phyloP scores from a whole-genome alignment of 768 basidiomycete species.

The Leccinellum luteum region DNA sequence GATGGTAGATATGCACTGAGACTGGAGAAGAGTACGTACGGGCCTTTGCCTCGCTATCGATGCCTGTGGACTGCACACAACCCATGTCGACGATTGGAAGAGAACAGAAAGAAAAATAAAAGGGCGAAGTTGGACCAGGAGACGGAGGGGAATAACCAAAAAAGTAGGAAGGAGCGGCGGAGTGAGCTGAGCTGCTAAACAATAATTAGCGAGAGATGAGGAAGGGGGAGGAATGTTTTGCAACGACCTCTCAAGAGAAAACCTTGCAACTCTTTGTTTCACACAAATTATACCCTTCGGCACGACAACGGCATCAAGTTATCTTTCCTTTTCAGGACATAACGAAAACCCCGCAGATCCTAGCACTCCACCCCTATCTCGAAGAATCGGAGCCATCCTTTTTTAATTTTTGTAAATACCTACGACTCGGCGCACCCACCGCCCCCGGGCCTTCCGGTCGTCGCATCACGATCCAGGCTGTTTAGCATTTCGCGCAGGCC shows the following conservation, averaged over 20 bases:
- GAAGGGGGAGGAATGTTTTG: background rate
- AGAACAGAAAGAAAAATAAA: conserved; percentile 5
- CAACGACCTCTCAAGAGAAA: conserved; percentile 10
- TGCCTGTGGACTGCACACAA: conserved; percentile 66
- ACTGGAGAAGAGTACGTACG: conserved; percentile 47
- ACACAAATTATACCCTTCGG: conserved; percentile 21
- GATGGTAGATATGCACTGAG: background rate
- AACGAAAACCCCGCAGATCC: conserved; percentile 15
- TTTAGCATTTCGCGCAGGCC: background rate
- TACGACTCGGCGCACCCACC: background rate
- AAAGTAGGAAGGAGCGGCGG: conserved; percentile 23
- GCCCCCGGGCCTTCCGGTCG: background rate
- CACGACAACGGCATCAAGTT: conserved; percentile 14
- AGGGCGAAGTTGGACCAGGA: conserved; percentile 6
- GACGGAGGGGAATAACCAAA: conserved; percentile 6
- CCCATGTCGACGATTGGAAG: conserved; percentile 47
- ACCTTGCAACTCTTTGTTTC: background rate
- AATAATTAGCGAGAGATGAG: conserved; percentile 28
- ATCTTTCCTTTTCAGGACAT: conserved; percentile 12
- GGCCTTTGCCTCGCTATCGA: conserved; percentile 81
- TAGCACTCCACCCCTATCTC: background rate
- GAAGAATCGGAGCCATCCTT: background rate
- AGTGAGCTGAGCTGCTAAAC: conserved; percentile 4
- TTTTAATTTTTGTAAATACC: background rate
- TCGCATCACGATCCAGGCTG: background rate